Evolutionary conservation across 2,329 filamentous ascomycete genomes (phyloP).

Genomic region (Fusarium odoratissimum): DNA sequence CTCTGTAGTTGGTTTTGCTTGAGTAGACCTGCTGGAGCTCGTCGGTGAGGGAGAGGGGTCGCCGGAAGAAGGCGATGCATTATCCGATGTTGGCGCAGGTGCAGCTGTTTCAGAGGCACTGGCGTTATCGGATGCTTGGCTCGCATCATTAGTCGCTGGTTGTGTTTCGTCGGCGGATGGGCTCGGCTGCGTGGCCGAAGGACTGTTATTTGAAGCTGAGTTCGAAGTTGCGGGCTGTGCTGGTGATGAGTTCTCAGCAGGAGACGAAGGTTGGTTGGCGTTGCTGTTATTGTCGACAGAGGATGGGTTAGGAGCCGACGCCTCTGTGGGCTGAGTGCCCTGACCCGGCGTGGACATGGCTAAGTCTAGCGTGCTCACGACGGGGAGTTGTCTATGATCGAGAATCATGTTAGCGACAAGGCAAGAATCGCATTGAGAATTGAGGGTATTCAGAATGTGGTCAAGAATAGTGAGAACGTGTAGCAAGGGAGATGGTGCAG

Average conservation of each 20-base stretch:
- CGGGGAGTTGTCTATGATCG: conserved; percentile 44
- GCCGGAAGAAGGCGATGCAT: conserved; percentile 21
- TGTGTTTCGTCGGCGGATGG: conserved; percentile 9
- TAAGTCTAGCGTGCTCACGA: conserved; percentile 39
- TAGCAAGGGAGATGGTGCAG: conserved; percentile 18
- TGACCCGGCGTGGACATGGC: conserved; percentile 50
- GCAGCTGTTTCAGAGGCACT: conserved; percentile 15
- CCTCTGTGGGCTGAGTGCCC: conserved; percentile 36
- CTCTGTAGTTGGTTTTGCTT: conserved; percentile 25
- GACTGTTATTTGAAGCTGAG: conserved; percentile 11
- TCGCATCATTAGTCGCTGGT: conserved; percentile 11
- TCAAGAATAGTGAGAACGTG: conserved; percentile 6
- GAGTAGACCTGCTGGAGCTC: not conserved
- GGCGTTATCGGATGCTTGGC: conserved; percentile 13
- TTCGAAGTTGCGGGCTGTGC: conserved; percentile 15
- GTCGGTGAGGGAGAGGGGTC: conserved; percentile 8
- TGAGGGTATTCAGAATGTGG: conserved; percentile 1
- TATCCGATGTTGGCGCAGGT: conserved; percentile 13
- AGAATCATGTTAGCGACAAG: conserved; percentile 51
- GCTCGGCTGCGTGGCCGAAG: conserved; percentile 14
- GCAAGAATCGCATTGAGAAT: conserved; percentile 11
- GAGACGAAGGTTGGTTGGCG: conserved; percentile 17
- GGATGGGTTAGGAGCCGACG: conserved; percentile 33
- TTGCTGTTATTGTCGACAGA: conserved; percentile 22
- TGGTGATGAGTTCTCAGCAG: conserved; percentile 10